Evolutionary conservation across 2,329 filamentous ascomycete genomes (phyloP), one percentile per base, ranked within the genome.

Genomic region (Davidsoniella eucalypti): DNA sequence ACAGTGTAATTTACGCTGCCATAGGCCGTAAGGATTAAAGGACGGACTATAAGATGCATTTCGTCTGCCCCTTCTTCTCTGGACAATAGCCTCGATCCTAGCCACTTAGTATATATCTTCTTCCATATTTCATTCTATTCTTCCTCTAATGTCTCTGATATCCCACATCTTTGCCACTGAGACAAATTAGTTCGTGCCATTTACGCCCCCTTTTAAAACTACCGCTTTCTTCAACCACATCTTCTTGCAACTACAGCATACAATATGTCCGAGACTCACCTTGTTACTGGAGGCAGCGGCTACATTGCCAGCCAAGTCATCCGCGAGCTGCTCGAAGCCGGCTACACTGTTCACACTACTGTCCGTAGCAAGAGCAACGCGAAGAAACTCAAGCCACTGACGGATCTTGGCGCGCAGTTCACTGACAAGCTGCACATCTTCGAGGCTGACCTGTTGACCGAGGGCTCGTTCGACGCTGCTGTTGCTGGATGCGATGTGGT

Each of bases 401-500:
- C 50, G 7, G 53, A 57, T 12, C 49, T 61, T 33, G 54, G 57
- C 16, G 41, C 44, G 2, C 12, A 47, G 21, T 55, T 48, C n/a
- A 47, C 59, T 1, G 54, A 51, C 2, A 53, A 48, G 52, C 52
- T 60, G 10, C 54, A 48, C 4, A 56, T 64, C 16, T 60, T 60
- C 25, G 60, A 61, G 43, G 60, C 60, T 5, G 60, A 64, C 47
- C 54, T 61, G 7, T 57, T 64, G 5, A 48, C 54, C 21, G 44
- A 56, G 0, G 57, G 56, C 38, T 61, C 59, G 5, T 64, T 65
- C 51, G 51, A 53, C 4, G 45, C 56, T 5, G 57, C 62, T 14
- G 57, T 61, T 41, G 46, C 55, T 36, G 60, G 58, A 44, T 62
- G 61, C 43, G 48, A 55, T 4, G 57, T 60, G 2, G 59, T 65